Evolutionary conservation across 2,329 filamentous ascomycete species (phyloP).

Genomic region (Sarocladium strictum): DNA sequence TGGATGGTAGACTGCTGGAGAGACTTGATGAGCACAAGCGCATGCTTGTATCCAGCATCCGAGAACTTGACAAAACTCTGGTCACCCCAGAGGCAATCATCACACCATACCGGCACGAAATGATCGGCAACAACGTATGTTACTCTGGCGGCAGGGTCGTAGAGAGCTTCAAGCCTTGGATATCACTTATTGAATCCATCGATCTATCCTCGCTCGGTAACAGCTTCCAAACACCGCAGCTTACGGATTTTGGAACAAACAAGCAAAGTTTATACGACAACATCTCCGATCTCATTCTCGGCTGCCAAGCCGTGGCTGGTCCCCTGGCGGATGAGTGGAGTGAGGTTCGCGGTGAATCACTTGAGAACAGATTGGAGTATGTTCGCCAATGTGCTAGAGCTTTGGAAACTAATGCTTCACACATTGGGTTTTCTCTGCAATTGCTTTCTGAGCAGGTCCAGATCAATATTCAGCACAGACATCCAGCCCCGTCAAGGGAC

Average conservation of each 20-base stretch:
- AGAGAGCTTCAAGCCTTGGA: slow-evolving; percentile 85
- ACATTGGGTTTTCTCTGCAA: slow-evolving; percentile 83
- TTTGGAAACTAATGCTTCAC: slow-evolving; percentile 78
- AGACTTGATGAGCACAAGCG: slow-evolving; percentile 80
- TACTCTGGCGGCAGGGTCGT: slow-evolving; percentile 71
- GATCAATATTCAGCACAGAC: slow-evolving; percentile 41
- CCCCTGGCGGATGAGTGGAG: slow-evolving; percentile 94
- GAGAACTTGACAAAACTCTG: slow-evolving; percentile 81
- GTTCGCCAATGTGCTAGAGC: slow-evolving; percentile 73
- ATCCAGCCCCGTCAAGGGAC: slow-evolving; percentile 4
- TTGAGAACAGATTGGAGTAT: slow-evolving; percentile 79
- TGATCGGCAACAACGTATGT: slow-evolving; percentile 79
- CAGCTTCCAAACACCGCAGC: slow-evolving; percentile 74
- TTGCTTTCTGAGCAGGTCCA: slow-evolving; percentile 78
- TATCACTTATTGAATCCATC: slow-evolving; percentile 84
- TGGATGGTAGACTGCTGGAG: slow-evolving; percentile 75
- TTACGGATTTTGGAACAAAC: slow-evolving; percentile 80
- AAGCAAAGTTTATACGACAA: slow-evolving; percentile 94
- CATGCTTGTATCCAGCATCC: slow-evolving; percentile 77
- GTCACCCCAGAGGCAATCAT: slow-evolving; percentile 74
- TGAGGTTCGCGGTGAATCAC: slow-evolving; percentile 79
- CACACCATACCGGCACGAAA: slow-evolving; percentile 68
- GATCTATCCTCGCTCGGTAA: slow-evolving; percentile 76
- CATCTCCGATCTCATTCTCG: slow-evolving; percentile 79
- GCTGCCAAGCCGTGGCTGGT: slow-evolving; percentile 86